Evolutionary conservation across 208 protist species (phyloP), one percentile per base, ranked within the genome.

Genomic region (Kentomonas sorsogonicus): DNA sequence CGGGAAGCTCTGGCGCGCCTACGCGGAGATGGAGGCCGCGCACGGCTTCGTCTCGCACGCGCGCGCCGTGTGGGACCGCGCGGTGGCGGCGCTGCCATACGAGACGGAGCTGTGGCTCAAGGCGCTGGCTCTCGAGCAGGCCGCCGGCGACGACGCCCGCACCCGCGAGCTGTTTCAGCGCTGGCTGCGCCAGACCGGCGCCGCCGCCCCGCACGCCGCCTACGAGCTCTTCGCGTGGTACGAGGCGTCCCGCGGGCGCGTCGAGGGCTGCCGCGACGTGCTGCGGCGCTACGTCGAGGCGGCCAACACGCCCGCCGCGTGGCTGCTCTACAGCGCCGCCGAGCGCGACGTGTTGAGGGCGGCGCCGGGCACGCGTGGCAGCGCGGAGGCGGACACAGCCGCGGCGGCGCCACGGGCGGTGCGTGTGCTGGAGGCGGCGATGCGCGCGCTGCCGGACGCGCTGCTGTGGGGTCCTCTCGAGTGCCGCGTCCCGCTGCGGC

Each of bases 11-110:
- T 99, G 94, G 94, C 70, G 98, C 11, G 90, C 97, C 44, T 99
- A 99, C 71, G 97, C 98, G 0, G 98, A 99, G 66, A 96, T 99
- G 82, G 98, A 99, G 77, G 98, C 97, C 91, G 56, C 78, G 46
- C 74, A 97, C 72, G 92, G 93, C 25, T 93, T 97, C 55, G 69
- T 99, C n/a, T 98, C 99, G 64, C 81, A 96, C 39, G 98, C 98
- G 4, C 83, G 98, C 33, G 98, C 98, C 57, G 75, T 99, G 10
- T 99, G 79, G 82, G 87, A 97, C 52, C 93, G 98, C 18, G 98
- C 97, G 4, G 91, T 99, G 15, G 87, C 83, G 4, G 67, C 95
- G 6, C 79, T 99, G 22, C 98, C 98, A 7, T 67, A 96, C 40
- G 84, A 88, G 5, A 76, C 91, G n/a, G 91, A 97, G 59, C 85